phyloP scores from a whole-genome alignment of 2,329 filamentous ascomycete species.

The Xylaria hypoxylon region DNA sequence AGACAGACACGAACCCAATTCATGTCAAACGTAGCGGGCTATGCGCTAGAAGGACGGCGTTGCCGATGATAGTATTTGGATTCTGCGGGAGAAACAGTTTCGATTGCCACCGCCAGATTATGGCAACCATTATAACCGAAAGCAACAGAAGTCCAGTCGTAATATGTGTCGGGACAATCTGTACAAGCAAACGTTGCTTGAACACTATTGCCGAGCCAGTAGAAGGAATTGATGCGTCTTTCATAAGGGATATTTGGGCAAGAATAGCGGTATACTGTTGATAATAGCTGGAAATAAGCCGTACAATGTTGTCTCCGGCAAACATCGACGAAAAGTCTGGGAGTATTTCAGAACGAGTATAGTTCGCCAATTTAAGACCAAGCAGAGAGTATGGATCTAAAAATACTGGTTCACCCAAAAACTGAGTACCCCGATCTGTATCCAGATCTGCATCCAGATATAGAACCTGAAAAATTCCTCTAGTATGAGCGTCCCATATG shows the following conservation, averaged over 20 bases:
- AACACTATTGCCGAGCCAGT: conserved; percentile 1
- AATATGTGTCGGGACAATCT: conserved; percentile 1
- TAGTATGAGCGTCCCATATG: conserved; percentile 8
- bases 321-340: background rate
- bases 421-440: too few species aligned
- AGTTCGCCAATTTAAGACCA: background rate
- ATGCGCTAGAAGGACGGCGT: conserved; percentile 12
- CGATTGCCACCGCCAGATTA: background rate
- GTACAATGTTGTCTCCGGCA: background rate
- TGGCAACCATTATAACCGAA: background rate
- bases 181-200: conserved; percentile 20
- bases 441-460: too few species aligned
- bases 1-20: background rate
- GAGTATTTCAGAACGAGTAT: background rate
- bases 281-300: background rate
- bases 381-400: background rate
- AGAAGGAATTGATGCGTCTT: conserved; percentile 7
- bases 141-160: conserved; percentile 10
- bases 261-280: conserved; percentile 16
- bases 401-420: background rate
- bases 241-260: conserved; percentile 13
- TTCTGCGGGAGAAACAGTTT: conserved; percentile 13
- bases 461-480: too few species aligned
- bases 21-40: conserved; percentile 7
- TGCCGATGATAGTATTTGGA: conserved; percentile 12